These are phyloP conservation scores for Hymenoscyphus occultus DNA, from an alignment of 2,329 filamentous ascomycete genomes.

Conservation along the genomic window DNA sequence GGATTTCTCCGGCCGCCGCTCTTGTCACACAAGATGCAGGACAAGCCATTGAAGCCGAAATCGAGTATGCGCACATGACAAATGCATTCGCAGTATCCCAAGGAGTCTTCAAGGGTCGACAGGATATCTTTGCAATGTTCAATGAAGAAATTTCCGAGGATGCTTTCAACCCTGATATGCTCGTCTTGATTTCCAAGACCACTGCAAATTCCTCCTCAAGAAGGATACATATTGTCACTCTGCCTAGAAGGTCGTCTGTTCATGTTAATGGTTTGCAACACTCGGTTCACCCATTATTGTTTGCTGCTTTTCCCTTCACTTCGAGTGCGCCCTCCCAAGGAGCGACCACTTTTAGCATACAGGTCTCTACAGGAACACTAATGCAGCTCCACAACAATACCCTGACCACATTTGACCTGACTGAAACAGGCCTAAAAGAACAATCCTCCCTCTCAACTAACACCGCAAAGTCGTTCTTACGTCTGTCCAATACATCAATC, in stretches of 20 bases:
- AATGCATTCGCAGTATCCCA: slow-evolving; percentile 35
- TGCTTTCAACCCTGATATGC: slow-evolving; percentile 49
- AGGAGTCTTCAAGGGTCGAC: slow-evolving; percentile 47
- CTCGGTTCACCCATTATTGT: slow-evolving; percentile 34
- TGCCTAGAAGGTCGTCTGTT: slow-evolving; percentile 29
- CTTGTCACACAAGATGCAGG: slow-evolving; percentile 37
- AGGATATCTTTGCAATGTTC: slow-evolving; percentile 51
- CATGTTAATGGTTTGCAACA: slow-evolving; percentile 23
- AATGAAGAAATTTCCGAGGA: slow-evolving; percentile 46
- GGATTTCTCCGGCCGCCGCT: slow-evolving; percentile 42
- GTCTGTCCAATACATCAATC: slow-evolving; percentile 64
- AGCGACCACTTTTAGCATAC: slow-evolving; percentile 49
- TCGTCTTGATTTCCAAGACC: slow-evolving; percentile 44
- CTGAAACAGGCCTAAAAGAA: slow-evolving; percentile 58
- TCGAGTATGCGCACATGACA: slow-evolving; percentile 36
- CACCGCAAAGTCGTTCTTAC: slow-evolving; percentile 59
- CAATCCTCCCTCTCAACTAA: slow-evolving; percentile 52
- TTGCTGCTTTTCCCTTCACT: slow-evolving; percentile 22
- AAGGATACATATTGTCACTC: slow-evolving; percentile 33
- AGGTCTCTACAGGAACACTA: slow-evolving; percentile 61
- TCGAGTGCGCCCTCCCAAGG: slow-evolving; percentile 7
- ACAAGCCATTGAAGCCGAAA: slow-evolving; percentile 34
- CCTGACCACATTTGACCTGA: slow-evolving; percentile 63
- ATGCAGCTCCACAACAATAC: slow-evolving; percentile 54
- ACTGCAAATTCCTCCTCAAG: slow-evolving; percentile 16